Evolutionary conservation across 805 yeast genomes (phyloP), one percentile per base, ranked within the genome.

Genomic region (Candida vaughaniae): DNA sequence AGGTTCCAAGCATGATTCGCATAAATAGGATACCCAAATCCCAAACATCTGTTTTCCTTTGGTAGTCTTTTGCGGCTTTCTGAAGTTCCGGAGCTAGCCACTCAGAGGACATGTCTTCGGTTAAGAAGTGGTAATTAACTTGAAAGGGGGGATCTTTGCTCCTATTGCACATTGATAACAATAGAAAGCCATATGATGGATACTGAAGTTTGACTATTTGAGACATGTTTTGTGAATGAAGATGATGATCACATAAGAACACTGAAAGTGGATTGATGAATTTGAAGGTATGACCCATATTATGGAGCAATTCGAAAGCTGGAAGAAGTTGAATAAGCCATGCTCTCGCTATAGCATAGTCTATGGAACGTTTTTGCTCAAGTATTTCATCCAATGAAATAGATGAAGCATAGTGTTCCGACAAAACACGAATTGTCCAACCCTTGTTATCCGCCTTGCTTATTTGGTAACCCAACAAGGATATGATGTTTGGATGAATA

Each of bases 21-120:
- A 61, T 39, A 47, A 91, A 82, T 5, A 85, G 57, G 0, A 86
- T 86, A 6, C 97, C 99, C 26, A 89, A 62, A 52, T 85, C 85
- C 98, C 98, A 93, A 7, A 93, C 83, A 64, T 93, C 99, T 0
- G 96, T 81, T 56, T 88, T 85, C 25, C 89, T 67, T 39, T 82
- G 82, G 10, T 85, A 82, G 39, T 71, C 23, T 59, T 51, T 33
- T 55, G 62, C 11, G 52, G 55, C 25, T 50, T 52, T 53, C 11
- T 56, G 41, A 6, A 81, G 46, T 55, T 90, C 97, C 0, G 98
- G 97, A 0, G 97, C 95, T 9, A 58, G 63, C 96, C 97, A 90
- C 22, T 33, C 53, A 39, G 35, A 56, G 36, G 64, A 68, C 19
- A 53, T 51, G 8, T 39, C 43, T 1, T 10, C n/a, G 4, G 31